A percentile compares a stretch with the other conserved stretches of the same genome.
These are phyloP conservation scores for Amanita thiersii DNA, from an alignment of 768 basidiomycete species.

Conservation along the genomic window DNA sequence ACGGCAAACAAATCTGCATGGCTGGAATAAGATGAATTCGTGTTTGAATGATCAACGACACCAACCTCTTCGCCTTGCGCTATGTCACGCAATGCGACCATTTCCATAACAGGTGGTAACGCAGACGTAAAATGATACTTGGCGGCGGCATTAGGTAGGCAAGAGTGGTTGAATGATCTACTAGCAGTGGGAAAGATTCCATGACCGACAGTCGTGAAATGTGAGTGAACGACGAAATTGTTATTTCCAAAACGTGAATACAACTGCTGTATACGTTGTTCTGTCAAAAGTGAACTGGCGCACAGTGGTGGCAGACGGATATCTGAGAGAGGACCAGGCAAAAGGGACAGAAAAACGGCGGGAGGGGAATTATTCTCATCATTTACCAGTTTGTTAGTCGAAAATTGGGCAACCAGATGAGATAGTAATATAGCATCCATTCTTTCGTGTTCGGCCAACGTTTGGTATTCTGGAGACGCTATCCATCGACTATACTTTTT, in stretches of 20 bases:
- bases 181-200: constrained; percentile 75
- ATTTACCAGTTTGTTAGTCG: constrained; percentile 14
- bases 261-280: constrained; percentile 23
- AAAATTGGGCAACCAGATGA: constrained; percentile 43
- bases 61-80: constrained; percentile 54
- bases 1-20: constrained; percentile 61
- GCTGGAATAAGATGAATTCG: constrained; percentile 1
- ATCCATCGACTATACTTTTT: constrained; percentile 40
- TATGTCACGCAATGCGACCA: constrained; percentile 57
- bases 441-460: constrained; percentile 43
- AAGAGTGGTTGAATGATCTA: constrained; percentile 79
- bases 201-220: constrained; percentile 61
- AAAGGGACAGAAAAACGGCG: constrained; percentile 31
- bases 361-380: constrained; percentile 18
- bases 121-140: constrained; percentile 41
- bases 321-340: constrained; percentile 29
- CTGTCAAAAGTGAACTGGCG: constrained; percentile 19
- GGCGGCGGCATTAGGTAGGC: constrained; percentile 61
- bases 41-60: neutral
- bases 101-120: constrained; percentile 45
- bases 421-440: constrained; percentile 59
- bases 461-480: constrained; percentile 36
- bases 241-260: constrained; percentile 71
- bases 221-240: constrained; percentile 72
- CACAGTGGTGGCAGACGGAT: constrained; percentile 21